A percentile compares a stretch with the other conserved stretches of the same genome.
Evolutionary conservation across 768 basidiomycete species (phyloP).

Genomic region (Tylopilus sp.): DNA sequence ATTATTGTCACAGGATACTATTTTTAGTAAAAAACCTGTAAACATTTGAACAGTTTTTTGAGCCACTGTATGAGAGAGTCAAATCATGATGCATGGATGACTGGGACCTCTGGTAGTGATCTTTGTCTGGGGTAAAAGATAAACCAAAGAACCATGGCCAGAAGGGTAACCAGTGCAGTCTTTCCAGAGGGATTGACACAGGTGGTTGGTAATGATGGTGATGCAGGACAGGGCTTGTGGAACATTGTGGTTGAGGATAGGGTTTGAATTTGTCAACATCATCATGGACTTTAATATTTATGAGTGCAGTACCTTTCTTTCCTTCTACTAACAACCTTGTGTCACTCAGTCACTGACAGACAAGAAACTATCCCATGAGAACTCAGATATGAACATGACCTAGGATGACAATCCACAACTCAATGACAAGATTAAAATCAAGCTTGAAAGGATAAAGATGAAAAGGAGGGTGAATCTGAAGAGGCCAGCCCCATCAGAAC

Average conservation of each 20-base stretch:
- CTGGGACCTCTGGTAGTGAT: slow-evolving; percentile 39
- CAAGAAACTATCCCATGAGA: slow-evolving; percentile 23
- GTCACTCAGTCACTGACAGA: slow-evolving; percentile 13
- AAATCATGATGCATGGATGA: slow-evolving; percentile 65
- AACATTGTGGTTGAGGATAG: slow-evolving; percentile 17
- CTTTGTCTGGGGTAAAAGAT: slow-evolving; percentile 32
- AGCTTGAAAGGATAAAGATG: slow-evolving; percentile 34
- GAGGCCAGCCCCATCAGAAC: background rate
- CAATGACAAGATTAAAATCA: slow-evolving; percentile 37
- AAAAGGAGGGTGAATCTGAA: slow-evolving; percentile 22
- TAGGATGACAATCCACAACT: slow-evolving; percentile 28
- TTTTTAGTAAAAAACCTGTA: too few species aligned
- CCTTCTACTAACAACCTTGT: background rate
- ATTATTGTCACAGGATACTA: too few species aligned
- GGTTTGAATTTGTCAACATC: slow-evolving; percentile 19
- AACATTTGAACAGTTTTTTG: too few species aligned
- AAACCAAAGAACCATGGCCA: slow-evolving; percentile 44
- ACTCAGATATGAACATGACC: slow-evolving; percentile 36
- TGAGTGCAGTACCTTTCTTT: background rate
- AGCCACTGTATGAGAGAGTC: slow-evolving; percentile 19
- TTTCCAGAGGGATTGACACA: slow-evolving; percentile 43
- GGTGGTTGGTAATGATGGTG: background rate
- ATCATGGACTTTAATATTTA: background rate
- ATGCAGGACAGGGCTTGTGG: background rate
- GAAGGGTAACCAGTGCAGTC: slow-evolving; percentile 38